Base-by-base conservation (phyloP, 495 filamentous ascomycete species). In the Talaromyces trachyspermus region DNA sequence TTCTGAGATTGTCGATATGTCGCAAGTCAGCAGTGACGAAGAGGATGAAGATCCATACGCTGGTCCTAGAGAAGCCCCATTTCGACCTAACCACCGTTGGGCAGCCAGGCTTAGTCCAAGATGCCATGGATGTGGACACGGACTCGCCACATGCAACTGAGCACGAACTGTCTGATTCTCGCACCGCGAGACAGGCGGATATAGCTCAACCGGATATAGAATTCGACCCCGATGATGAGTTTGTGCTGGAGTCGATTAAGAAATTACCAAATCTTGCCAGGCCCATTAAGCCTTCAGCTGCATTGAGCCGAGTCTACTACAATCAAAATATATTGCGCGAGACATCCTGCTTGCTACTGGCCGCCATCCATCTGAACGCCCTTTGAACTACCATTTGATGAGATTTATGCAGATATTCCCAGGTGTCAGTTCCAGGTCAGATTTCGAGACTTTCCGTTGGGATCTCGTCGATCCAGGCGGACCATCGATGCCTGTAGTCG, bases 371-470 rank as follows among this genome's bases (percentile, higher is more conserved):
- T 70, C 69, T 9, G 72, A 79, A 53, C 58, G 66, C 3, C 44
- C 52, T 5, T 53, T 88, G 14, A 88, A 88, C 51, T 60, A 67
- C 35, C 84, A 86, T 61, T 61, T 86, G 15, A 59, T 73, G 4
- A 35, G 54, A 5, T 50, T 86, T 2, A 69, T 62, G 17, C 50
- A 60, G 3, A 61, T 49, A 3, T 65, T 82, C 25, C 27, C 48
- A 3, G 53, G 59, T n/a, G 56, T 82, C 2, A 64, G 66, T 44
- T 43, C 50, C 29, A 54, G 56, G 10, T 63, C 68, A 7, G 81
- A 88, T 57, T 54, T 88, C 10, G 59, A 59, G n/a, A 85, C 80
- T 0, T 65, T 88, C 18, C 62, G 72, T 24, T 88, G 84, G 84
- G 83, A 86, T 59, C 39, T 84, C 12, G 67, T 88, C 2, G 84